Conservation (phyloP, 306 rosid genomes). For the Rosa persica region DNA sequence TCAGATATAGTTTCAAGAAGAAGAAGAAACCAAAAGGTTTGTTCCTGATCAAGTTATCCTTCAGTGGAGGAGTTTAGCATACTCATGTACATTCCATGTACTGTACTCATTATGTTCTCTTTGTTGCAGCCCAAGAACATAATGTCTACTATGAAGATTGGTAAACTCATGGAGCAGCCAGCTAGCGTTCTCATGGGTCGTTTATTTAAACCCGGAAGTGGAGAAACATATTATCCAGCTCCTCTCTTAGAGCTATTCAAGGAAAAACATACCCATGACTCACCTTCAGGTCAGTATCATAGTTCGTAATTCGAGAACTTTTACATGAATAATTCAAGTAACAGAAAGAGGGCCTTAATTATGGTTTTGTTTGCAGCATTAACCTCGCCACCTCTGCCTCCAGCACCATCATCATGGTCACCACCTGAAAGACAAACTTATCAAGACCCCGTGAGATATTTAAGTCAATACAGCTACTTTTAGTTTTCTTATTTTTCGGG, state of each 20-base stretch:
- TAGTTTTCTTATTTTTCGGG: conserved; percentile 17
- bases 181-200: conserved; percentile 38
- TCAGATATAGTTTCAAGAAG: conserved; percentile 60
- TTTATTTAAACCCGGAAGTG: conserved; percentile 46
- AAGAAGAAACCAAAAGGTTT: conserved; percentile 71
- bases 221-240: conserved; percentile 62
- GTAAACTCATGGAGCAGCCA: not conserved
- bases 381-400: conserved; percentile 46
- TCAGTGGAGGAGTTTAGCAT: conserved; percentile 8
- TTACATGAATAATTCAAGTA: not conserved
- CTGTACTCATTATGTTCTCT: conserved; percentile 5
- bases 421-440: conserved; percentile 35
- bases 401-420: conserved; percentile 54
- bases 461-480: conserved; percentile 35
- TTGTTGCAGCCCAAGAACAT: conserved; percentile 41
- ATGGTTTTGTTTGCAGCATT: conserved; percentile 41
- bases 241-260: conserved; percentile 69
- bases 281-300: conserved; percentile 61
- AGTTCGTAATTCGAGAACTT: conserved; percentile 16
- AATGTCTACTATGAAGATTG: conserved; percentile 49
- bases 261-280: conserved; percentile 47
- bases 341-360: conserved; percentile 17
- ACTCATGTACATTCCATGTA: not conserved
- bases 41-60: conserved; percentile 18
- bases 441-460: conserved; percentile 42